Evolutionary conservation across 2,329 filamentous ascomycete species (phyloP).

Genomic region (Fusarium ramigenum): DNA sequence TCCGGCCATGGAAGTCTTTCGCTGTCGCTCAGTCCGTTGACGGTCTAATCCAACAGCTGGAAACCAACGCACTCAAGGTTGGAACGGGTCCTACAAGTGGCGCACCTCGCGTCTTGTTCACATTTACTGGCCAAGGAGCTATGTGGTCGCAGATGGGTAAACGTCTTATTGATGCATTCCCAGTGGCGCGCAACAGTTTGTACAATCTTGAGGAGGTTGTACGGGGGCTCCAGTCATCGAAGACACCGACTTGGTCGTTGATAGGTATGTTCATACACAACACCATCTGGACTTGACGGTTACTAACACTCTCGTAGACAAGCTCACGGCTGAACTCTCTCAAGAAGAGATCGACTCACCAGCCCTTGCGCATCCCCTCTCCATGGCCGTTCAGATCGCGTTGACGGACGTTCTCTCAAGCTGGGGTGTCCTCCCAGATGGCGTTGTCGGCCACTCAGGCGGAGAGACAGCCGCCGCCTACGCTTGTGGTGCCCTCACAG

Average conservation of each 20-base stretch:
- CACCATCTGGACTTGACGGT: fast-evolving
- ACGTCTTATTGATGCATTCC: conserved; percentile 33
- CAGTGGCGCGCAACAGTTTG: conserved; percentile 34
- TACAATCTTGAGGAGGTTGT: conserved; percentile 24
- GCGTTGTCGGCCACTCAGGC: conserved; percentile 35
- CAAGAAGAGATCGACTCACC: conserved; percentile 29
- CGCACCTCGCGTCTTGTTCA: conserved; percentile 14
- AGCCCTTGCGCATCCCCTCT: conserved; percentile 32
- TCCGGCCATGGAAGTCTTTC: conserved; percentile 36
- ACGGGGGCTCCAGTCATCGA: conserved; percentile 15
- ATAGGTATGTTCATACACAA: background rate
- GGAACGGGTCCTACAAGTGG: conserved; percentile 7
- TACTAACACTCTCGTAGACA: conserved; percentile 24
- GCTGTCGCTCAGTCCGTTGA: conserved; percentile 33
- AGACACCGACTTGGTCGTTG: conserved; percentile 17
- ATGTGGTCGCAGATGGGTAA: conserved; percentile 40
- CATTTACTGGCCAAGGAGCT: conserved; percentile 35
- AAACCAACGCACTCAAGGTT: conserved; percentile 30
- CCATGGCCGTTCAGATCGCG: conserved; percentile 32
- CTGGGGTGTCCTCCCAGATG: conserved; percentile 32
- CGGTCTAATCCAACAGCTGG: conserved; percentile 28
- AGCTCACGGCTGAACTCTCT: conserved; percentile 26
- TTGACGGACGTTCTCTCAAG: conserved; percentile 31
- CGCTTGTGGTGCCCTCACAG: conserved; percentile 35
- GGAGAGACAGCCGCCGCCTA: conserved; percentile 39